Evolutionary conservation across 2,329 filamentous ascomycete species (phyloP).

Genomic region (Ceratocystis lukuohia): DNA sequence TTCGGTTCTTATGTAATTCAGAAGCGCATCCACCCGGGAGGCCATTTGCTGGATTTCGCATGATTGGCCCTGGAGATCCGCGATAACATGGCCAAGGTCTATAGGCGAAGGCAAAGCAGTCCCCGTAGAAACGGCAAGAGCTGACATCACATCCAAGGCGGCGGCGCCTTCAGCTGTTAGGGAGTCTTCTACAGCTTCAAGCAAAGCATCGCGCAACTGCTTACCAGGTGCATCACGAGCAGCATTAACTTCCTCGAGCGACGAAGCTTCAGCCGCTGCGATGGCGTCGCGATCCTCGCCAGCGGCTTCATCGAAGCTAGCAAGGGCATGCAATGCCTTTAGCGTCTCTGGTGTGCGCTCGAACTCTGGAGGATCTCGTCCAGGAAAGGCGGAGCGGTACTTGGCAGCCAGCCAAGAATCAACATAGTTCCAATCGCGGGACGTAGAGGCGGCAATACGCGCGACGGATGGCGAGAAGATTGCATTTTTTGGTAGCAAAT

Average conservation of each 20-base stretch:
- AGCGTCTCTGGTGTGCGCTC: slow-evolving; percentile 81
- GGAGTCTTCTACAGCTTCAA: slow-evolving; percentile 40
- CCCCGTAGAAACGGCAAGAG: slow-evolving; percentile 37
- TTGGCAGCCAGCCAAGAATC: slow-evolving; percentile 69
- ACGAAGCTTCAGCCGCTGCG: slow-evolving; percentile 43
- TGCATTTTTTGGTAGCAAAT: slow-evolving; percentile 32
- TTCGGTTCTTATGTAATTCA: slow-evolving; percentile 41
- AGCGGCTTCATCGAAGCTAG: slow-evolving; percentile 61
- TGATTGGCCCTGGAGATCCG: slow-evolving; percentile 42
- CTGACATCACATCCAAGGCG: slow-evolving; percentile 45
- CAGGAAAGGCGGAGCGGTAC: slow-evolving; percentile 40
- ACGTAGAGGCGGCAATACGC: slow-evolving; percentile 64
- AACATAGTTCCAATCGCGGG: slow-evolving; percentile 83
- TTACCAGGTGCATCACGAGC: slow-evolving; percentile 12
- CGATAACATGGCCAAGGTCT: slow-evolving; percentile 38
- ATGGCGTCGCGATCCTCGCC: slow-evolving; percentile 54
- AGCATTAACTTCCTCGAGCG: slow-evolving; percentile 38
- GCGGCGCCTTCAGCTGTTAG: slow-evolving; percentile 42
- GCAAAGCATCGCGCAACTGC: slow-evolving; percentile 29
- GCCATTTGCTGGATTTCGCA: slow-evolving; percentile 43
- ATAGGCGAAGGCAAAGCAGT: slow-evolving; percentile 36
- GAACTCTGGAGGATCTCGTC: slow-evolving; percentile 53
- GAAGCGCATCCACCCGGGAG: slow-evolving; percentile 42
- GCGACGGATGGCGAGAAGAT: slow-evolving; percentile 57
- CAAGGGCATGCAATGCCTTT: slow-evolving; percentile 58